Conservation (phyloP, 2,329 filamentous ascomycete genomes). For the Neonectria coccinea region DNA sequence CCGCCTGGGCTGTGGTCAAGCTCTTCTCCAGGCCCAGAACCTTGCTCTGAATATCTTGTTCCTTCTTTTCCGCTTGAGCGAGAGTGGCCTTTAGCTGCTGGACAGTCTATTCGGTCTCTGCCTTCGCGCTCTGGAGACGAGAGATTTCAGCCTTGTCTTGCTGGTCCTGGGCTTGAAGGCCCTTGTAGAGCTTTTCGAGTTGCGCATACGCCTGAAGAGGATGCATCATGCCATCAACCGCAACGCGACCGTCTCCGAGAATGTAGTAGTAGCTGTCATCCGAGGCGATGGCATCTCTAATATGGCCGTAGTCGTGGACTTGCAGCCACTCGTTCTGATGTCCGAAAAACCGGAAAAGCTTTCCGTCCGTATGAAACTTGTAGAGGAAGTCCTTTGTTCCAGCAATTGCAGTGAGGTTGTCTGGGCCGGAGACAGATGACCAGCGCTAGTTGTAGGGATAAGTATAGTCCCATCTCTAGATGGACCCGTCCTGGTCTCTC, state of each 20-base stretch:
- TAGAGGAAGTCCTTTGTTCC: constrained; percentile 15
- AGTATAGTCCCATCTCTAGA: constrained; percentile 6
- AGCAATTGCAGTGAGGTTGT: constrained; percentile 6
- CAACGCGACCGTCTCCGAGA: constrained; percentile 11
- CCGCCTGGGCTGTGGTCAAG: constrained; percentile 6
- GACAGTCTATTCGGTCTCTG: constrained; percentile 2
- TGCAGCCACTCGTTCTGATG: constrained; percentile 4
- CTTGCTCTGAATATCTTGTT: constrained; percentile 5
- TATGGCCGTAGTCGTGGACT: constrained; percentile 12
- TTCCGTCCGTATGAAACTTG: constrained; percentile 14
- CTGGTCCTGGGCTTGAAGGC: background rate
- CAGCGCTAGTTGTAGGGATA: constrained; percentile 4
- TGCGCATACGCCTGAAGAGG: constrained; percentile 15
- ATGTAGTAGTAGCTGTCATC: constrained; percentile 24
- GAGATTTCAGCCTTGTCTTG: constrained; percentile 9
- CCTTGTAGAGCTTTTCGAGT: constrained; percentile 20
- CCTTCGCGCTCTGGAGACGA: constrained; percentile 5
- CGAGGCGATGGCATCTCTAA: constrained; percentile 14
- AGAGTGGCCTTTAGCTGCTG: constrained; percentile 6
- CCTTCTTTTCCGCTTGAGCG: constrained; percentile 5
- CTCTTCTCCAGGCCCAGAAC: constrained; percentile 2
- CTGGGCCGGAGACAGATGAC: constrained; percentile 11
- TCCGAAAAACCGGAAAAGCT: constrained; percentile 15
- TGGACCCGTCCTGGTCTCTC: constrained; percentile 5
- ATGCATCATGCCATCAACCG: constrained; percentile 17